A percentile compares a stretch with the other conserved stretches of the same genome.
Conservation (phyloP, 305 asterid genomes). For the Rubia balearica region DNA sequence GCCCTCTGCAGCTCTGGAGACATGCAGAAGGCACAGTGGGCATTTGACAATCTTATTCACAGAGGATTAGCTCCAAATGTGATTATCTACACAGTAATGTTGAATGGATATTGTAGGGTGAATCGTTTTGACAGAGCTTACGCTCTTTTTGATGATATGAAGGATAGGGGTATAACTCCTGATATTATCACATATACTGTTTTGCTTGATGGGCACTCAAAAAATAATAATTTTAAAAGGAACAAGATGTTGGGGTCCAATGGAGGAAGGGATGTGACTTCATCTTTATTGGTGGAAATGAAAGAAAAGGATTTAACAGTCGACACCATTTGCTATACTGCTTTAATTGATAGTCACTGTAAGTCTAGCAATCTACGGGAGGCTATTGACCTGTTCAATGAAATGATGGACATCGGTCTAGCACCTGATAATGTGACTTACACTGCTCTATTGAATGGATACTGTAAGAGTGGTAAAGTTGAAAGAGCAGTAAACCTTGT, state of each 20-base stretch:
- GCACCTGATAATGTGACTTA: slow-evolving; percentile 56
- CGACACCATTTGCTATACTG: slow-evolving; percentile 60
- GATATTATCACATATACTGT: slow-evolving; percentile 66
- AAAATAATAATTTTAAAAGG: slow-evolving; percentile 19
- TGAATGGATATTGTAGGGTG: slow-evolving; percentile 64
- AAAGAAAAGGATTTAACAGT: slow-evolving; percentile 42
- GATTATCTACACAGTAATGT: slow-evolving; percentile 50
- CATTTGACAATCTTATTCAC: slow-evolving; percentile 37
- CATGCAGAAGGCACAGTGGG: slow-evolving; percentile 53
- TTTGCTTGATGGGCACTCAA: slow-evolving; percentile 46
- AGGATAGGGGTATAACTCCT: slow-evolving; percentile 53
- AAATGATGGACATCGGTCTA: slow-evolving; percentile 55
- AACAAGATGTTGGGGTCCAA: slow-evolving; percentile 18
- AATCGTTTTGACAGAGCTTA: slow-evolving; percentile 41
- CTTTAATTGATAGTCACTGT: slow-evolving; percentile 56
- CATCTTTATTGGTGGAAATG: slow-evolving; percentile 34
- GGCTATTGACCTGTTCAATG: slow-evolving; percentile 53
- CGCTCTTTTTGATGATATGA: slow-evolving; percentile 56
- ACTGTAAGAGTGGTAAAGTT: slow-evolving; percentile 37
- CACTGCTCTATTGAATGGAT: slow-evolving; percentile 67
- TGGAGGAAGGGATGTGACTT: slow-evolving; percentile 23
- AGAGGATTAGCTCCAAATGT: slow-evolving; percentile 53
- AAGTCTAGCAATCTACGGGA: slow-evolving; percentile 53
- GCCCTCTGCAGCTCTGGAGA: slow-evolving; percentile 59
- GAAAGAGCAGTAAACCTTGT: slow-evolving; percentile 29